Evolutionary conservation across 208 protist species (phyloP), one percentile per base, ranked within the genome.

Genomic region (Phytomonas sp.): DNA sequence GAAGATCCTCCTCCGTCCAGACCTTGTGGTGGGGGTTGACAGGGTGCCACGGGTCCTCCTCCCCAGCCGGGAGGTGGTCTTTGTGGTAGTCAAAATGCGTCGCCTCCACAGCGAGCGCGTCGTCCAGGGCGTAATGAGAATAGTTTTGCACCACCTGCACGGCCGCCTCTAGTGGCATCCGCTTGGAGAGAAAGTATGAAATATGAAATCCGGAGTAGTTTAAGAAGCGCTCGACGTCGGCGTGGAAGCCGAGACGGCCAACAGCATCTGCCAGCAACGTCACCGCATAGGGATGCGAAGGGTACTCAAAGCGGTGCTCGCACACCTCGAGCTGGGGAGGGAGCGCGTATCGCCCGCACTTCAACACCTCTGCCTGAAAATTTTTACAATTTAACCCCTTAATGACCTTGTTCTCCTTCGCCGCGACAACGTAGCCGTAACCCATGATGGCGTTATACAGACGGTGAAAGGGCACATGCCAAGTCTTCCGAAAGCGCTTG

Each of bases 401-500:
- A 78, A 94, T 89, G 8, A 78, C 82, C 65, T 86, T 85, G 77
- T 84, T 88, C 26, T 88, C 83, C 69, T 84, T 82, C 26, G 86
- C 76, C 8, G 83, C 82, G 16, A 94, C 70, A 40, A 96, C 92
- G 81, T 94, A 97, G 71, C 92, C 92, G 71, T 91, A 95, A 45
- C 88, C 88, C 83, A 97, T 97, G 49, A 89, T 78, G 8, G 92
- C 87, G 64, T 85, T 88, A 78, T 94, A 92, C 12, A 97, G 79
- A 0, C 88, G 76, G 2, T 66, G 64, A 36, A 94, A 60, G 12
- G 86, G 88, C 14, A 93, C 71, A 77, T 94, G 83, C 89, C 92
- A 97, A 61, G 85, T 92, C 80, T 94, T 94, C 60, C 89, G 82
- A 76, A 92, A 97, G 29, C 89, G 86, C 73, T 93, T 92, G 52